Evolutionary conservation across 2,329 filamentous ascomycete species (phyloP).

Genomic region (Cadophora luteo-olivacea): DNA sequence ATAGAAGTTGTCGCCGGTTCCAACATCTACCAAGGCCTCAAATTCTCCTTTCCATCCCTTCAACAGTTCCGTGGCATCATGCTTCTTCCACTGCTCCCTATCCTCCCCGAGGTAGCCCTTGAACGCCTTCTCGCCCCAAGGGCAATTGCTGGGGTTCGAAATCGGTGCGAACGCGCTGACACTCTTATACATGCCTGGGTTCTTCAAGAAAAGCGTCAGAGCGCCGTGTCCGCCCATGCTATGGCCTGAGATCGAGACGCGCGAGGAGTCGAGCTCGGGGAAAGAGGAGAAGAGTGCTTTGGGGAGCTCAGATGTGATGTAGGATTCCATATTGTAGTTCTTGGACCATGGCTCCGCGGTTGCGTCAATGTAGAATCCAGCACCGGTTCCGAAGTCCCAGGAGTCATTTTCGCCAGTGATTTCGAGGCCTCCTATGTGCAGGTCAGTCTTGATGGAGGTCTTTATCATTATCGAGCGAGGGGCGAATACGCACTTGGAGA

Average conservation of each 20-base stretch:
- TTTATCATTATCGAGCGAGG: no score
- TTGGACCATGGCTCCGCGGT: slow-evolving; percentile 73
- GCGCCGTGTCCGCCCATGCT: slow-evolving; percentile 98
- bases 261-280: slow-evolving; percentile 69
- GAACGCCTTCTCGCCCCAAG: slow-evolving; percentile 97
- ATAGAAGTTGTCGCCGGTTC: slow-evolving; percentile 95
- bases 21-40: slow-evolving; percentile 87
- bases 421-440: slow-evolving; percentile 77
- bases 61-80: slow-evolving; percentile 91
- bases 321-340: slow-evolving; percentile 94
- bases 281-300: slow-evolving; percentile 75
- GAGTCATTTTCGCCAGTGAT: slow-evolving; percentile 84
- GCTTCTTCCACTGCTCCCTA: slow-evolving; percentile 79
- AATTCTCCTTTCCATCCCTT: slow-evolving; percentile 74
- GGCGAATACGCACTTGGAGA: no score
- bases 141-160: slow-evolving; percentile 81
- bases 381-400: slow-evolving; percentile 91
- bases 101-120: slow-evolving; percentile 85
- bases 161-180: slow-evolving; percentile 93
- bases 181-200: slow-evolving; percentile 87
- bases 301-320: slow-evolving; percentile 90
- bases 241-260: slow-evolving; percentile 89
- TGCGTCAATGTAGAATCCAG: slow-evolving; percentile 94
- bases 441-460: no score
- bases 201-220: slow-evolving; percentile 87